Evolutionary conservation across 345 rosid species (phyloP).

Genomic region (Lenwebbia sp.): DNA sequence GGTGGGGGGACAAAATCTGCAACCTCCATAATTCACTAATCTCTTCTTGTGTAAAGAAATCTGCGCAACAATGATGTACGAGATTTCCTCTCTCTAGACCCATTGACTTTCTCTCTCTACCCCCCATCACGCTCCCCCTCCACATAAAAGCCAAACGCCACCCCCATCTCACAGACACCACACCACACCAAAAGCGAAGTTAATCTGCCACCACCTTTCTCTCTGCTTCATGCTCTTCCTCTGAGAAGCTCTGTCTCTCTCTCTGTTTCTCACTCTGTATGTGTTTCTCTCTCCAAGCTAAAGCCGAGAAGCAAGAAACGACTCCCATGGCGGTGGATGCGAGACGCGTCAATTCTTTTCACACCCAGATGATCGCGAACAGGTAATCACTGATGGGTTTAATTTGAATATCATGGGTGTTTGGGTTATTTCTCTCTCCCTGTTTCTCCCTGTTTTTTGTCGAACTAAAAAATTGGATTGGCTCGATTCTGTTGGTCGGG

Average conservation of each 20-base stretch:
- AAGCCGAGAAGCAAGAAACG: neutral
- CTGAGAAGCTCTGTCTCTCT: neutral
- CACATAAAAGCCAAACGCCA: neutral
- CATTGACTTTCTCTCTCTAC: neutral
- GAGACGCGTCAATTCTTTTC: neutral
- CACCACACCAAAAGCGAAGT: neutral
- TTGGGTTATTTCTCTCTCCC: neutral
- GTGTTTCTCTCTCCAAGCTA: neutral
- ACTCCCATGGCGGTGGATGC: neutral
- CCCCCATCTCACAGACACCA: neutral
- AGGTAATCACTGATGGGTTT: neutral
- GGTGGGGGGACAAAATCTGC: neutral
- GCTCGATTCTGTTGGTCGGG: neutral
- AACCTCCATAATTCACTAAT: neutral
- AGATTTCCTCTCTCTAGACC: neutral
- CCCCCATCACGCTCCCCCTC: neutral
- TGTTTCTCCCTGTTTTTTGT: neutral
- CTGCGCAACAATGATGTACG: neutral
- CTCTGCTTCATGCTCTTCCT: neutral
- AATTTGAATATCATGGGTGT: neutral
- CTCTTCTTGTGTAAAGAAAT: neutral
- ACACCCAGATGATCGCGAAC: neutral
- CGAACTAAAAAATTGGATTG: neutral
- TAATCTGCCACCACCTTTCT: neutral
- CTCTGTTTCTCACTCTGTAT: too few species aligned